These are phyloP conservation scores for Prunus padus DNA, from an alignment of 306 rosid species.

Conservation along the genomic window DNA sequence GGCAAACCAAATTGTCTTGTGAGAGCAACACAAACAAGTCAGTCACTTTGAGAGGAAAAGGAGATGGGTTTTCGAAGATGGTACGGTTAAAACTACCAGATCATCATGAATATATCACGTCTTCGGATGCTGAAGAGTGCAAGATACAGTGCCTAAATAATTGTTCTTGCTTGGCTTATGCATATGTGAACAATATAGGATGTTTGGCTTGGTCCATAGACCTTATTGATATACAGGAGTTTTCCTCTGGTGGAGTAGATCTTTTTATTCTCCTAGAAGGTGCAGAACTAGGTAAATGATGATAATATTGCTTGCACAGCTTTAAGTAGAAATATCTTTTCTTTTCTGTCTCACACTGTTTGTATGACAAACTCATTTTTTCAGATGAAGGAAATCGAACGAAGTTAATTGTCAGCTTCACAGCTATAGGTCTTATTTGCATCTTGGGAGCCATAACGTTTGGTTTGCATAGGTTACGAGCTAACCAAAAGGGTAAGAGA, in stretches of 20 bases:
- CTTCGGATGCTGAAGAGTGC: neutral
- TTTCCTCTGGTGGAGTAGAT: slow-evolving; percentile 6
- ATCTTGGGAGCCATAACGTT: neutral
- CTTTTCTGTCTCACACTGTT: neutral
- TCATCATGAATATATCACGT: slow-evolving; percentile 9
- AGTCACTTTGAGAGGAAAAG: neutral
- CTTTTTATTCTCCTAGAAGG: slow-evolving; percentile 24
- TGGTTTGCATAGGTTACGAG: neutral
- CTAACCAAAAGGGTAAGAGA: slow-evolving; percentile 19
- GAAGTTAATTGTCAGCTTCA: slow-evolving; percentile 17
- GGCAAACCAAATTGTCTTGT: slow-evolving; percentile 13
- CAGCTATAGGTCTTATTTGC: neutral
- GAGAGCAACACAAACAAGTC: neutral
- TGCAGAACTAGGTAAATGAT: slow-evolving; percentile 39
- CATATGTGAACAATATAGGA: neutral
- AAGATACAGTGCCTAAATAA: slow-evolving; percentile 23
- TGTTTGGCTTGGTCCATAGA: slow-evolving; percentile 33
- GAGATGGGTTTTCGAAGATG: slow-evolving; percentile 13
- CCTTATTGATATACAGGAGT: slow-evolving; percentile 18
- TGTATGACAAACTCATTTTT: neutral
- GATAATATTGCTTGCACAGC: neutral
- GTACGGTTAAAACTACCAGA: slow-evolving; percentile 13
- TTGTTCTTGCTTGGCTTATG: slow-evolving; percentile 37
- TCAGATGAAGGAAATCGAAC: slow-evolving; percentile 6
- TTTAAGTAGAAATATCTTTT: neutral